Conservation (phyloP, 2,329 filamentous ascomycete genomes). For the Dactylellina sp. region DNA sequence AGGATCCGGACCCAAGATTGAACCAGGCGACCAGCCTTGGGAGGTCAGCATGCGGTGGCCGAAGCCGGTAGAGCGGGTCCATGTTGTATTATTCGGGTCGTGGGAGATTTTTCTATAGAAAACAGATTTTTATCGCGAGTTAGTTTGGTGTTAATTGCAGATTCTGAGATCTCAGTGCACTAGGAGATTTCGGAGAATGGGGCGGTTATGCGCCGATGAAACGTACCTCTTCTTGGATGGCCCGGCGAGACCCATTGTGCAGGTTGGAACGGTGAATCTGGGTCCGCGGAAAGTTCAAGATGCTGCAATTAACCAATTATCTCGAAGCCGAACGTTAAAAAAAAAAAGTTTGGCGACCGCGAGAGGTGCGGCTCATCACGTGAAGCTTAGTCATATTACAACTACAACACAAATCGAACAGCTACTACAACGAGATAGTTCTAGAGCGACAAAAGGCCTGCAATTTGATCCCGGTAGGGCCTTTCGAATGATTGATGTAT, state of each 20-base stretch:
- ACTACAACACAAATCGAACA: not conserved
- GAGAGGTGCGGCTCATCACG: not conserved
- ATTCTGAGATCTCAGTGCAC: not conserved
- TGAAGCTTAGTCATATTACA: not conserved
- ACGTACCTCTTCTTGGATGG: slow-evolving; percentile 54
- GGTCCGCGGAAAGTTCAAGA: not conserved
- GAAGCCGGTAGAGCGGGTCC: slow-evolving; percentile 85
- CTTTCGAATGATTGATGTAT: too few species aligned
- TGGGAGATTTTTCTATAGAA: slow-evolving; percentile 76
- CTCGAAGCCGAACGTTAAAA: not conserved
- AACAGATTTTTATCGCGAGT: not conserved
- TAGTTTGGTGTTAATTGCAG: not conserved
- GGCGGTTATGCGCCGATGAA: not conserved
- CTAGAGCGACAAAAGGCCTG: too few species aligned
- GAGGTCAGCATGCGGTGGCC: slow-evolving; percentile 88
- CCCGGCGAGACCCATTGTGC: slow-evolving; percentile 55
- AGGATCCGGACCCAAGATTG: slow-evolving; percentile 81
- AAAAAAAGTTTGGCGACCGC: not conserved
- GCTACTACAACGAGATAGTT: not conserved
- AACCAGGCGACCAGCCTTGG: slow-evolving; percentile 91
- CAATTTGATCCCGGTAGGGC: too few species aligned
- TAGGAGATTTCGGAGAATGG: not conserved
- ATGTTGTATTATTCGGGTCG: slow-evolving; percentile 96
- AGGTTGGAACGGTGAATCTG: slow-evolving; percentile 5
- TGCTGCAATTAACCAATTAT: not conserved